Conservation (phyloP, 176 grass and related monocot genomes). For the Avena atlantica region DNA sequence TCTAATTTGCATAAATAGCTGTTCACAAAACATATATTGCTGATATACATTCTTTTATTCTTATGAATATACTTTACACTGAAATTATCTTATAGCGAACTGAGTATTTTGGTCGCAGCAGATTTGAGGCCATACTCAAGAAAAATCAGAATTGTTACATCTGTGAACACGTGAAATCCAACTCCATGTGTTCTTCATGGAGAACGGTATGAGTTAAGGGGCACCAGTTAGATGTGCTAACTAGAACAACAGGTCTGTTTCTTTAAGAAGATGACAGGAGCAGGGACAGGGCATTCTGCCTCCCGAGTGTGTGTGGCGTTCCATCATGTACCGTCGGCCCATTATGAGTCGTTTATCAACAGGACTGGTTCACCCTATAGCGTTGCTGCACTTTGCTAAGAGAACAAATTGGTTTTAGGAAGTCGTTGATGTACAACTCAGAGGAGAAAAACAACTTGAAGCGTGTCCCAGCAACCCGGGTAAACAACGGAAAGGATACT, state of each 20-base stretch:
- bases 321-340: no score
- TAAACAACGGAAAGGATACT: no score
- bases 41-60: background rate
- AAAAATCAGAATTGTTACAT: background rate
- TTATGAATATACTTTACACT: background rate
- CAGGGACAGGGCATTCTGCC: no score
- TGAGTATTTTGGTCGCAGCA: background rate
- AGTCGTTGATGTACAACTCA: no score
- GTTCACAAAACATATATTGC: background rate
- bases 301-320: no score
- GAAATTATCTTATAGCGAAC: background rate
- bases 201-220: background rate
- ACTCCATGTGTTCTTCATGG: background rate
- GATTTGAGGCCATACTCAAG: background rate
- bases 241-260: background rate
- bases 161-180: background rate
- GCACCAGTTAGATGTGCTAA: background rate
- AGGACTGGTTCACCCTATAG: no score
- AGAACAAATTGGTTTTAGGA: no score
- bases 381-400: no score
- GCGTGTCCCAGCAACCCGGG: no score
- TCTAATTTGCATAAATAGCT: background rate
- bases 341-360: no score
- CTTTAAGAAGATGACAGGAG: background rate
- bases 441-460: no score